Evolutionary conservation across 257 asterid species (phyloP).

Genomic region (Ilex aquifolium): DNA sequence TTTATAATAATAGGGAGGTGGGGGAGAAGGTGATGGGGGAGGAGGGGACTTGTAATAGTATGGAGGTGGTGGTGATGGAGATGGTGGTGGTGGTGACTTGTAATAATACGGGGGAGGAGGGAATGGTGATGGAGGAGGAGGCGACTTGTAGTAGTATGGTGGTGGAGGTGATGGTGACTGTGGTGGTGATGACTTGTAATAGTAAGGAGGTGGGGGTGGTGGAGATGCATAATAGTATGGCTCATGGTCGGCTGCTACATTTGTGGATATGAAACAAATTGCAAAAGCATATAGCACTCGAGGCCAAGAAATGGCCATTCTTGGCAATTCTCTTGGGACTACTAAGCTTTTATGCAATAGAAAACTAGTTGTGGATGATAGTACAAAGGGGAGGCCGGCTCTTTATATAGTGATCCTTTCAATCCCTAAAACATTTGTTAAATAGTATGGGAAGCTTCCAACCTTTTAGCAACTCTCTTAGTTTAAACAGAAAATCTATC

Average conservation of each 20-base stretch:
- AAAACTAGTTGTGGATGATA: background rate
- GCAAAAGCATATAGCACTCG: slow-evolving; percentile 9
- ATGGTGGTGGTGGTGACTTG: slow-evolving; percentile 5
- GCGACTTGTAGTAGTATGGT: background rate
- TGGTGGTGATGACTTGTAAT: slow-evolving; percentile 4
- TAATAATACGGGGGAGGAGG: slow-evolving; percentile 11
- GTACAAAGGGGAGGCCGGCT: background rate
- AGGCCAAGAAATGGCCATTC: slow-evolving; percentile 18
- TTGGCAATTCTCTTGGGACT: slow-evolving; percentile 3
- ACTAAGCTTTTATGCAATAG: background rate
- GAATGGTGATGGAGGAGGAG: background rate
- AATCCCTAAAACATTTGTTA: too few species aligned
- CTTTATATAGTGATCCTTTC: background rate
- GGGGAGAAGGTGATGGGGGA: slow-evolving; percentile 1
- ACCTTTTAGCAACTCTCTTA: too few species aligned
- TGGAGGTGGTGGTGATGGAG: slow-evolving; percentile 5
- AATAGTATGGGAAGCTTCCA: too few species aligned
- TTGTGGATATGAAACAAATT: slow-evolving; percentile 7
- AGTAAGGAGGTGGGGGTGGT: background rate
- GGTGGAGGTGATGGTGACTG: slow-evolving; percentile 6
- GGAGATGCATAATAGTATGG: background rate
- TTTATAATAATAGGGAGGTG: background rate
- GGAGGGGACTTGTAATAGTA: background rate
- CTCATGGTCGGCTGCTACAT: slow-evolving; percentile 8
- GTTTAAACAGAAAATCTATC: too few species aligned